Evolutionary conservation across 225 moss, liverwort and hornwort species (phyloP), one percentile per base, ranked within the genome.

Genomic region (Rhytidiadelphus loreus): DNA sequence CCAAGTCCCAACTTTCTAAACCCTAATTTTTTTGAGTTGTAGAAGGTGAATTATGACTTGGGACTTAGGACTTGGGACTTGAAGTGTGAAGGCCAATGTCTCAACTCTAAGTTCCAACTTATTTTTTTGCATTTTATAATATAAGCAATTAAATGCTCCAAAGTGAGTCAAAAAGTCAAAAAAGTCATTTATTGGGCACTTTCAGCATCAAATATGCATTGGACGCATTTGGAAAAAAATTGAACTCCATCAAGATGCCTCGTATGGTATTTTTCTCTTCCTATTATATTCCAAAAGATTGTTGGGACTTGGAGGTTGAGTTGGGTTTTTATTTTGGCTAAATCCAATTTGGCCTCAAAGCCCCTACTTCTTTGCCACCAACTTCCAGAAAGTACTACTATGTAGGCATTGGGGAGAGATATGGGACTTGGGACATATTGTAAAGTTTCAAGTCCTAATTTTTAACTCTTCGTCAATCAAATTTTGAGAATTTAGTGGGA

Each of bases 401-500:
- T 73, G 2, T 73, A 73, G 11, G 46, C 5, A 46, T 46, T 18
- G 3, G 11, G 18, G 1, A 50, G 32, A 20, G 0, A 32, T 74
- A 3, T 48, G 7, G 29, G 0, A 46, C 8, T 26, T 43, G 1
- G 3, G 0, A 73, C 0, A 0, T 10, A 17, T 2, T 17, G 1
- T 29, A 2, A 29, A 73, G 46, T 18, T 0, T 6, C 11, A 29
- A 46, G 6, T 72, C 0, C 6, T 2, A 72, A 72, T 44, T 17
- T 70, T 44, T 28, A 28, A 0, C 3, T 44, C 29, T 46, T 3
- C 0, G 6, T 6, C 3, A 46, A 46, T 29, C 0, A 46, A 0
- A 44, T 43, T 73, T 32, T 74, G 19, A 74, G 0, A 48, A 19
- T 30, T 48, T 0, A 16, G 0, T 18, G 0, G 25, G 3, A 41